A percentile compares a stretch with the other conserved stretches of the same genome.
Evolutionary conservation across 176 grass and related monocot genomes (phyloP).

Genomic region (Otatea glauca): DNA sequence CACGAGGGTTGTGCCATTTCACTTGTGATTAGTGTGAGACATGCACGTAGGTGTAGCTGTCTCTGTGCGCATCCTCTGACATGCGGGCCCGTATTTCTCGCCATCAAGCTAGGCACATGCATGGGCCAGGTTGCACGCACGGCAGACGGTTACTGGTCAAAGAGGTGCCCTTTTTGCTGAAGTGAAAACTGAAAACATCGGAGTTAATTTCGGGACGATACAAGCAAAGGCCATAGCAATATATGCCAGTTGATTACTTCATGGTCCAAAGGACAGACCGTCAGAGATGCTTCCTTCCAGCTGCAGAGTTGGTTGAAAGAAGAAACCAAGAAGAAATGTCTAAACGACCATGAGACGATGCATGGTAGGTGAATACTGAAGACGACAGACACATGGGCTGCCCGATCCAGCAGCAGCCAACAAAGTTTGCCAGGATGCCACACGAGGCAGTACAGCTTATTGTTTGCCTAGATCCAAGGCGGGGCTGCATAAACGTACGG

Average conservation of each 20-base stretch:
- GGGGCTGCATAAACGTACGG: neutral
- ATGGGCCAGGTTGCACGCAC: neutral
- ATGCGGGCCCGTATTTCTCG: neutral
- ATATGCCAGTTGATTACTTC: neutral
- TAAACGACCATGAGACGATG: neutral
- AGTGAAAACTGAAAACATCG: slow-evolving; percentile 1
- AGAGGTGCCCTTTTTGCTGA: neutral
- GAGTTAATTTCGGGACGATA: neutral
- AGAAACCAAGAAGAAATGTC: slow-evolving; percentile 3
- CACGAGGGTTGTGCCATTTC: no score
- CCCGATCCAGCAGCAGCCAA: slow-evolving; percentile 37
- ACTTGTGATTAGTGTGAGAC: no score
- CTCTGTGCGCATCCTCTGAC: no score
- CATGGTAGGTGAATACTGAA: slow-evolving; percentile 15
- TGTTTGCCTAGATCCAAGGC: neutral
- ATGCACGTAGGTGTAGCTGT: no score
- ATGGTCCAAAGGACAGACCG: neutral
- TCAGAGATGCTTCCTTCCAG: slow-evolving; percentile 10
- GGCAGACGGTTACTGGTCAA: neutral
- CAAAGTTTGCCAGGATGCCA: neutral
- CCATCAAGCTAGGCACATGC: neutral
- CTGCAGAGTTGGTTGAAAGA: slow-evolving; percentile 17
- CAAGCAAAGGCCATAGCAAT: neutral
- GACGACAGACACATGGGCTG: slow-evolving; percentile 48
- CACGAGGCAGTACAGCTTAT: neutral